Evolutionary conservation across 805 yeast species (phyloP).

Genomic region (Saturnispora serradocipensis): DNA sequence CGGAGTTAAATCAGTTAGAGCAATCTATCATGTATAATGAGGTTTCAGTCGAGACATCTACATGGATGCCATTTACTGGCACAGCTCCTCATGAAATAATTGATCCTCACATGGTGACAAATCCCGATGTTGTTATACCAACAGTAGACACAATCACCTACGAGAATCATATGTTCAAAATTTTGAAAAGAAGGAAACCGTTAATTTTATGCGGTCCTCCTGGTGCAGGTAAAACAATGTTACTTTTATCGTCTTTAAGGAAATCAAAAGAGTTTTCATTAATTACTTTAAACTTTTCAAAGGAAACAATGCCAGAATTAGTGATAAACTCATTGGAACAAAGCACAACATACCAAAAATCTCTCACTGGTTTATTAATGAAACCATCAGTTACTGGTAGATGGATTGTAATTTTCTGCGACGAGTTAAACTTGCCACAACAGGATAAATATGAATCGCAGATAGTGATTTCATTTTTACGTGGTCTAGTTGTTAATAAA

Average conservation of each 20-base stretch:
- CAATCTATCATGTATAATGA: constrained; percentile 33
- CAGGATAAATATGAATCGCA: constrained; percentile 69
- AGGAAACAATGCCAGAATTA: constrained; percentile 58
- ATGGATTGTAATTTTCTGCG: constrained; percentile 80
- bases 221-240: constrained; percentile 96
- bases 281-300: constrained; percentile 71
- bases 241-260: constrained; percentile 59
- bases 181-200: constrained; percentile 49
- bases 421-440: constrained; percentile 80
- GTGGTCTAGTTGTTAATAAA: constrained; percentile 61
- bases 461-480: constrained; percentile 54
- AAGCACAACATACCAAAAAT: constrained; percentile 50
- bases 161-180: constrained; percentile 47
- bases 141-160: constrained; percentile 71
- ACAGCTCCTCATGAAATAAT: constrained; percentile 36
- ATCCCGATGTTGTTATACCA: constrained; percentile 61
- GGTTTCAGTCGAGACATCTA: constrained; percentile 35
- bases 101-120: constrained; percentile 49
- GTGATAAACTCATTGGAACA: constrained; percentile 63
- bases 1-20: not conserved
- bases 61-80: constrained; percentile 36
- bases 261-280: constrained; percentile 49
- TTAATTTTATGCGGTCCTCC: constrained; percentile 90
- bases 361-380: constrained; percentile 43
- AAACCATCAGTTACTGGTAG: constrained; percentile 54